Conservation (phyloP, 352 stramenopile genomes). For the Blastocystis sp. region DNA sequence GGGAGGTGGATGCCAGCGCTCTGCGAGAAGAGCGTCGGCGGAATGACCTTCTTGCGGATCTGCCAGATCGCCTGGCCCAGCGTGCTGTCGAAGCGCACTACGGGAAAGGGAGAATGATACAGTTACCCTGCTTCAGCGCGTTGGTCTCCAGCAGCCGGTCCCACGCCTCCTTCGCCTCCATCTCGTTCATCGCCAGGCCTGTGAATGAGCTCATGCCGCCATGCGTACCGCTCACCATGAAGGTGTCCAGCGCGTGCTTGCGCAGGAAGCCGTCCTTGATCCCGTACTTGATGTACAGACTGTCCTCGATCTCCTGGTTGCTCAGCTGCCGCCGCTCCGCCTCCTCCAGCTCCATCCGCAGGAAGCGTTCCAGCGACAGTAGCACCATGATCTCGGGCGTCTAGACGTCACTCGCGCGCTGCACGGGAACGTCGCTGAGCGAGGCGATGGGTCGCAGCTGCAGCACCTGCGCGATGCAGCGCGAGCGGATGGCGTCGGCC, state of each 20-base stretch:
- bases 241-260: not conserved
- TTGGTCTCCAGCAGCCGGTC: not conserved
- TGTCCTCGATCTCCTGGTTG: not conserved
- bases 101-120: not conserved
- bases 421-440: not conserved
- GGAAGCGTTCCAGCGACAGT: not conserved
- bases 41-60: not conserved
- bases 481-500: not conserved
- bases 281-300: not conserved
- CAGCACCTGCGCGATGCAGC: not conserved
- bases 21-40: not conserved
- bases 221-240: not conserved
- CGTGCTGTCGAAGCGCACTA: slow-evolving; percentile 4
- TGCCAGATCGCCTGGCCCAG: not conserved
- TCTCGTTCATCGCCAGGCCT: slow-evolving; percentile 16
- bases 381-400: not conserved
- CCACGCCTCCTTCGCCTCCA: slow-evolving; percentile 6
- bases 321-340: not conserved
- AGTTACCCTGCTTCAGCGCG: not conserved
- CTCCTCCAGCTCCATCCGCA: not conserved
- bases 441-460: not conserved
- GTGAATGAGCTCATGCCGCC: not conserved
- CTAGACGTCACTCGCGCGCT: not conserved
- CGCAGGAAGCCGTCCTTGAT: not conserved
- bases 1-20: not conserved